A percentile compares a stretch with the other conserved stretches of the same genome.
Conservation (phyloP, 202 grass and related monocot genomes). For the Schoenoplectus triqueter region DNA sequence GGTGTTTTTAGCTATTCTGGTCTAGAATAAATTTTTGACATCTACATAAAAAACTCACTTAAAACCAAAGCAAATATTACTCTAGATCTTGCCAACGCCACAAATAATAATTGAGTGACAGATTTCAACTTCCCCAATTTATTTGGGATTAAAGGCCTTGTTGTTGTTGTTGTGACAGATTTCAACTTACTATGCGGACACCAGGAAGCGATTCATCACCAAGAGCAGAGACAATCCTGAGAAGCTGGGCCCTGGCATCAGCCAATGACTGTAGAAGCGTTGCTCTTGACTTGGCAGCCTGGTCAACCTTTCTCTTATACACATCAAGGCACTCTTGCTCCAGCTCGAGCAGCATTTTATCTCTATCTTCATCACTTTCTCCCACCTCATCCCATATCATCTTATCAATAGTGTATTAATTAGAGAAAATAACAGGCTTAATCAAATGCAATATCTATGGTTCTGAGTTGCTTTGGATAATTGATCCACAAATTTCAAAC, state of each 20-base stretch:
- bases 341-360: constrained; percentile 87
- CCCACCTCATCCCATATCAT: constrained; percentile 96
- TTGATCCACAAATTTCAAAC: not conserved
- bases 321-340: constrained; percentile 96
- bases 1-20: not conserved
- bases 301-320: constrained; percentile 90
- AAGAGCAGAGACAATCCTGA: constrained; percentile 67
- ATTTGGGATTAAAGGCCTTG: too few relatives aligned
- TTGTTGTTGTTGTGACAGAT: too few relatives aligned
- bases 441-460: not conserved
- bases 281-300: constrained; percentile 68
- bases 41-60: not conserved
- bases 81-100: not conserved
- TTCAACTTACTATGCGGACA: constrained; percentile 52
- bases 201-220: constrained; percentile 75
- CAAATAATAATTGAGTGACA: not conserved
- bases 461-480: not conserved
- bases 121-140: not conserved
- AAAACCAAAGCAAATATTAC: not conserved
- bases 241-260: constrained; percentile 68
- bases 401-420: constrained; percentile 53
- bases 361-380: constrained; percentile 85
- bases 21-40: not conserved
- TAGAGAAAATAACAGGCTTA: not conserved
- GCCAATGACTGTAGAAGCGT: constrained; percentile 72